Evolutionary conservation across 1,284 basidiomycete species (phyloP), one percentile per base, ranked within the genome.

Genomic region (Coniferiporia sulphurascens): DNA sequence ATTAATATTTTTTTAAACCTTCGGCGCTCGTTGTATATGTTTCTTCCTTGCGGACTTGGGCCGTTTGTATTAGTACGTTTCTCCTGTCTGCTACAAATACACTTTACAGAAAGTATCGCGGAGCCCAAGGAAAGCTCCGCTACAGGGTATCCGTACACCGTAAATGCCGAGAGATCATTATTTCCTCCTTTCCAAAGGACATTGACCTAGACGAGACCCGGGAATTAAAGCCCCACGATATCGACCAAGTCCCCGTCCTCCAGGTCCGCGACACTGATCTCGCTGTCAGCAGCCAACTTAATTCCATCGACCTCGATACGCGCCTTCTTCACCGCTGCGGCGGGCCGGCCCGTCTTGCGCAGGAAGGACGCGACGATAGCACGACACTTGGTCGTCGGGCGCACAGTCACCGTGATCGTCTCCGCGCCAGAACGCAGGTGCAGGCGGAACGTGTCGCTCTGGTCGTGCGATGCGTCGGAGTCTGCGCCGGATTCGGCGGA

Each of bases 191-290:
- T 27, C 27, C n/a, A n/a, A n/a, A 5, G 27, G 27, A 27, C 27
- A 41, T 41, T 3, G 15, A 41, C 38, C 13, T 7, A 15, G 52
- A 41, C 10, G 8, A 52, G n/a, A 22, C 4, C 21, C 4, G 1
- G 8, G n/a, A 2, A 36, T 13, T 41, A 50, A 21, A 57, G 43
- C 13, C 84, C 88, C 58, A 82, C 77, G 27, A 91, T 80, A 62
- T 91, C 88, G 27, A 91, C 79, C 73, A 83, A 70, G 70, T 91
- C 89, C 0, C 88, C 89, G 64, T 91, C 87, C 65, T 90, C 89
- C 61, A 91, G 64, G 62, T 87, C 88, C 22, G 80, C 78, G 13
- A 82, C 79, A 8, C 82, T 77, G 62, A 91, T 89, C 62, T 78
- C 78, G 10, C 74, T 71, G 46, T 79, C 73, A 44, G 81, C 76